These are phyloP conservation scores for Bocquillonia castaneifolia DNA, from an alignment of 441 rosid species.

Conservation along the genomic window DNA sequence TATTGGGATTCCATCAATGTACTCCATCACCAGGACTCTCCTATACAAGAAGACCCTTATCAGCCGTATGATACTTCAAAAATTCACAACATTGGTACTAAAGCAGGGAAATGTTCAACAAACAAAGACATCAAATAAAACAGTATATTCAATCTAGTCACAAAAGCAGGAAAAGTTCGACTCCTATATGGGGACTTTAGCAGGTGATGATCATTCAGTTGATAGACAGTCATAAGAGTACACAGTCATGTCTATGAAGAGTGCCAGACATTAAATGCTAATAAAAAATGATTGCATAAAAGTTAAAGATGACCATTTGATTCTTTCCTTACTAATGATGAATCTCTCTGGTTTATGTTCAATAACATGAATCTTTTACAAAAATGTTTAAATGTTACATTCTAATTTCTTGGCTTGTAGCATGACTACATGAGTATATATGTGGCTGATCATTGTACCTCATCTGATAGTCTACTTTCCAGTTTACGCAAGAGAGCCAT, in stretches of 20 bases:
- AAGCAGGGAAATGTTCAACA: slow-evolving; percentile 10
- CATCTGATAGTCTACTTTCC: slow-evolving; percentile 12
- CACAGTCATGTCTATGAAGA: too few relatives aligned
- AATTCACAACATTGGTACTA: slow-evolving; percentile 15
- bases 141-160: neutral
- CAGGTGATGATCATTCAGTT: too few relatives aligned
- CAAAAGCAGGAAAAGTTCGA: neutral
- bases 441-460: slow-evolving; percentile 13
- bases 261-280: too few relatives aligned
- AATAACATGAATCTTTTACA: too few relatives aligned
- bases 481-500: neutral
- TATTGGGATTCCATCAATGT: slow-evolving; percentile 87
- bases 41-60: slow-evolving; percentile 31
- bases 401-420: neutral
- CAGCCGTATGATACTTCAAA: neutral
- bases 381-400: neutral
- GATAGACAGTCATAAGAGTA: too few relatives aligned
- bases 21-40: slow-evolving; percentile 85
- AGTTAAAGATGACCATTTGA: too few relatives aligned
- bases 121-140: neutral
- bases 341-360: too few relatives aligned
- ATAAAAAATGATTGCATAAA: too few relatives aligned
- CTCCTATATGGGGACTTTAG: too few relatives aligned
- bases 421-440: neutral
- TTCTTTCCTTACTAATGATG: too few relatives aligned